phyloP scores from a whole-genome alignment of 192 early-diverging fungal species.

The Gigaspora rosea region DNA sequence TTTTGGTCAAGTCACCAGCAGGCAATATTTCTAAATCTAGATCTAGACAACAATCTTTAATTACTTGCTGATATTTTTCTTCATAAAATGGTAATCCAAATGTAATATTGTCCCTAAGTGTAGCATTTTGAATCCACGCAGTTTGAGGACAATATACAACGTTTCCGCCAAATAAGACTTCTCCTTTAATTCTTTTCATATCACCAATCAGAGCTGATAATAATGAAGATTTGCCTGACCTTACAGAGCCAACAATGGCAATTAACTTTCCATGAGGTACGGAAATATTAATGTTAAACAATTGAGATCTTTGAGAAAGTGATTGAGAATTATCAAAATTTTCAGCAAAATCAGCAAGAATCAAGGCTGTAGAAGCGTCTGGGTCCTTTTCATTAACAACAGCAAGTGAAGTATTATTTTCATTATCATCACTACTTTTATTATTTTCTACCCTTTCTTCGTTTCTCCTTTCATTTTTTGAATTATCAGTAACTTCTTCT shows the following conservation, averaged over 20 bases:
- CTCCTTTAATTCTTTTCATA: slow-evolving; percentile 56
- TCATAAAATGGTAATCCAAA: slow-evolving; percentile 69
- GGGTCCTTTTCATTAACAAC: neutral
- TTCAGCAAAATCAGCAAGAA: slow-evolving; percentile 46
- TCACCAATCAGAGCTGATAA: slow-evolving; percentile 69
- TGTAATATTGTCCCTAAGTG: slow-evolving; percentile 76
- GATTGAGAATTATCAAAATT: slow-evolving; percentile 11
- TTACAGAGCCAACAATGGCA: slow-evolving; percentile 67
- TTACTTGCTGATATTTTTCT: slow-evolving; percentile 55
- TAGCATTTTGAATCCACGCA: slow-evolving; percentile 70
- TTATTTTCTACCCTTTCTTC: slow-evolving; percentile 52
- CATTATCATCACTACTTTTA: slow-evolving; percentile 45
- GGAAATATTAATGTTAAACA: slow-evolving; percentile 53
- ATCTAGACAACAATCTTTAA: slow-evolving; percentile 61
- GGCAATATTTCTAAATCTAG: slow-evolving; percentile 65
- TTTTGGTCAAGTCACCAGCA: slow-evolving; percentile 66
- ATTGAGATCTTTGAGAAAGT: slow-evolving; percentile 47
- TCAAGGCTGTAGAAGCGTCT: slow-evolving; percentile 36
- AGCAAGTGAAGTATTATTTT: neutral
- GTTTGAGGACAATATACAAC: slow-evolving; percentile 63
- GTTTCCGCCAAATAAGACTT: slow-evolving; percentile 51
- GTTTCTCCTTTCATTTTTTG: slow-evolving; percentile 28
- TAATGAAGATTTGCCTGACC: slow-evolving; percentile 64
- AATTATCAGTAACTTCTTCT: slow-evolving; percentile 30
- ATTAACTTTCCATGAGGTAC: slow-evolving; percentile 54